Base-by-base conservation (phyloP, 1,139 yeast species). In the Taiozyma sp. region DNA sequence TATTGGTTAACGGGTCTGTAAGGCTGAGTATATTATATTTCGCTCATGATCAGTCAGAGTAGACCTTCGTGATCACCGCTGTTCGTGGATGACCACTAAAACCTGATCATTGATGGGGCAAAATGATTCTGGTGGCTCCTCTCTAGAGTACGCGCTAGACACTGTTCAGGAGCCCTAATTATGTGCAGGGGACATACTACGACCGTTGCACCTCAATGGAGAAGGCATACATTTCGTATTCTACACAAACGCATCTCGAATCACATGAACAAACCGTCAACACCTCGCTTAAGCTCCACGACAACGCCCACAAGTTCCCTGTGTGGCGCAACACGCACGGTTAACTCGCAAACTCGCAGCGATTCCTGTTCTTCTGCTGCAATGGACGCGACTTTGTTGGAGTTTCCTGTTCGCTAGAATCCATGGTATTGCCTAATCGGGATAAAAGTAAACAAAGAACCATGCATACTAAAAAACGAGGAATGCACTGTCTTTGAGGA, bases 401-500 rank as follows among this genome's bases (percentile, higher is more conserved):
- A 5, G n/a, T 38, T 38, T 38, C 41, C 5, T 38, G 41, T 38
- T 7, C 6, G 6, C 24, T 38, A 14, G 19, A 38, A 38, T 38
- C 19, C 41, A 19, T 12, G 13, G 2, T 6, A 16, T 48, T 38
- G 42, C 55, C 54, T 10, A 24, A 49, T 52, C n/a, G n/a, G 57
- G 55, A 4, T 44, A 50, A 52, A 51, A 2, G 57, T 53, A 53
- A 54, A 54, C 53, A 54, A 44, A 24, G 12, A 12, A 19, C 4
- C 24, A 38, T 38, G 41, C 8, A 12, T 14, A 38, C 41, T 38
- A 16, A 38, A 22, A 32, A 36, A 10, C 13, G 13, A 45, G 28
- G 30, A 41, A 27, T 16, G 22, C 19, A 40, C 9, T 9, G 19
- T 16, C n/a, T 38, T 8, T 29, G n/a, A n/a, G 30, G 4, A 16